Conservation (phyloP, 2,329 filamentous ascomycete species). For the Alternaria hordeiaustralica region DNA sequence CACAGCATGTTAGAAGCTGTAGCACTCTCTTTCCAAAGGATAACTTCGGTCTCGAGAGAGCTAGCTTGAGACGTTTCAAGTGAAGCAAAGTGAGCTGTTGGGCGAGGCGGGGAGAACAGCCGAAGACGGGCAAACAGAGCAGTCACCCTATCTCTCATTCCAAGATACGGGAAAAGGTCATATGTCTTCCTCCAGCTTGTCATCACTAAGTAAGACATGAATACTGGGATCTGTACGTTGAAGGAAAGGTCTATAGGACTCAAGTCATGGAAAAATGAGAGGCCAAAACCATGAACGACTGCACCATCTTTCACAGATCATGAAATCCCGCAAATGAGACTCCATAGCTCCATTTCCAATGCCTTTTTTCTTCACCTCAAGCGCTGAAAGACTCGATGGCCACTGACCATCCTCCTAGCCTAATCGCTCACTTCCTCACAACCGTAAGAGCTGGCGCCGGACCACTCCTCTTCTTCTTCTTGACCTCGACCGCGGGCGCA, state of each 20-base stretch:
- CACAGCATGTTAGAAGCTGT: neutral
- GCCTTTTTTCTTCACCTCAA: neutral
- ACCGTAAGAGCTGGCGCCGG: constrained; percentile 2
- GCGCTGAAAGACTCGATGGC: neutral
- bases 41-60: neutral
- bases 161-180: too few species aligned
- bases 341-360: neutral
- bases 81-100: too few species aligned
- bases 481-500: constrained; percentile 4
- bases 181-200: too few species aligned
- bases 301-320: neutral
- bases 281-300: neutral
- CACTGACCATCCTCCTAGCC: neutral
- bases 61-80: too few species aligned
- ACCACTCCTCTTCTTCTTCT: constrained; percentile 9
- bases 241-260: neutral
- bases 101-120: too few species aligned
- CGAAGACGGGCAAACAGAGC: too few species aligned
- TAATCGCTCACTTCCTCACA: neutral
- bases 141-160: too few species aligned
- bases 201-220: too few species aligned
- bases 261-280: neutral
- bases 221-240: neutral
- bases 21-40: neutral
- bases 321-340: neutral